Evolutionary conservation across 2,329 filamentous ascomycete species (phyloP), one percentile per base, ranked within the genome.

Genomic region (Penicillium capsulatum): DNA sequence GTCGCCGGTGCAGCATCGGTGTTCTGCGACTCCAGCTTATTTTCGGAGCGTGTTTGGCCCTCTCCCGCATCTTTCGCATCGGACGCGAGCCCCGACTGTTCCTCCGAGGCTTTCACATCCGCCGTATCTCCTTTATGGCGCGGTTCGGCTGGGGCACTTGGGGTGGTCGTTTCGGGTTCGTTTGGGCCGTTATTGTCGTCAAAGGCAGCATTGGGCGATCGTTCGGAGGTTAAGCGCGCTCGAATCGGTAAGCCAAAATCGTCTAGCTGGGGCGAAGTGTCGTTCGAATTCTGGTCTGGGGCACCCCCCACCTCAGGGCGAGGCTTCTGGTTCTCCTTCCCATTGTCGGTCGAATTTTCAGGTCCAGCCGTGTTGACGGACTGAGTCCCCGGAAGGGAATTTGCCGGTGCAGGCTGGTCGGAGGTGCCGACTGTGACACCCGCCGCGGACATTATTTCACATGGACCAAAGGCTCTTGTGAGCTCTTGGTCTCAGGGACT

Each of bases 211-310:
- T 36, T 46, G 4, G 40, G 26, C n/a, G 48, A 37, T 20, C 36
- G 51, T 28, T 40, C 27, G 19, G 51, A 45, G 19, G 31, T 48
- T 17, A 50, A 34, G 14, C 53, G 55, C 30, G 42, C 27, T 47
- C 58, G 63, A 45, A 67, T 61, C 5, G 64, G 65, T 11, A 68
- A 54, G 2, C 65, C 65, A 46, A 68, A 68, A 31, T 67, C 65
- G 34, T 68, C 65, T 17, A 65, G 57, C 31, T 46, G 40, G 17
- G 44, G 36, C 16, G 43, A 35, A 28, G 17, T 31, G 5, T 44
- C 34, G 13, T 31, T 32, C 4, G 36, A 29, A 15, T 43, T 37
- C 36, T 38, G 38, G 7, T 7, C 35, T 27, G 19, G 34, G 17
- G 36, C 15, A n/a, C 34, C 36, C 9, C 31, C 39, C 7, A 9